phyloP scores from a whole-genome alignment of 1,284 basidiomycete genomes.

The Agaricales sp. region DNA sequence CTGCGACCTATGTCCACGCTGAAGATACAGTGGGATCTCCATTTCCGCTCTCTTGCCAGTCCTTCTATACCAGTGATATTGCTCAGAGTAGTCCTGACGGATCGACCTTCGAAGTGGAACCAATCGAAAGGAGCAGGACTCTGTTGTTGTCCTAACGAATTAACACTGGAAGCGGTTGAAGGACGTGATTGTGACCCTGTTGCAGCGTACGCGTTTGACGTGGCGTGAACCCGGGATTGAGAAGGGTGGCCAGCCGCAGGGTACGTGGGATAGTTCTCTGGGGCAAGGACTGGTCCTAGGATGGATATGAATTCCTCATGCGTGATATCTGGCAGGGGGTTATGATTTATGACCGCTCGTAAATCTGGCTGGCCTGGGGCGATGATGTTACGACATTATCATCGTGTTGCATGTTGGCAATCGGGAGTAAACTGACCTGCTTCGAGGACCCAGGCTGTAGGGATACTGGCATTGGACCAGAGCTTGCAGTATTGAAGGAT shows the following conservation, averaged over 20 bases:
- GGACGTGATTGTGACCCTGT: conserved; percentile 26
- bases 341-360: conserved; percentile 71
- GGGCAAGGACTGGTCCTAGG: conserved; percentile 64
- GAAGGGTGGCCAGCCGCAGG: conserved; percentile 12
- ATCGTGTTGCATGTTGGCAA: background rate
- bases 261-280: conserved; percentile 52
- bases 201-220: conserved; percentile 23
- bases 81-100: conserved; percentile 61
- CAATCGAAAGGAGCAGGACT: conserved; percentile 73
- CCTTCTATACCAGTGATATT: conserved; percentile 72
- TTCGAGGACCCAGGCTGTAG: conserved; percentile 73
- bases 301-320: conserved; percentile 76
- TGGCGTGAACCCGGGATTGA: conserved; percentile 15
- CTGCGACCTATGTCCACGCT: conserved; percentile 66
- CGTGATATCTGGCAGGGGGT: conserved; percentile 72
- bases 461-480: conserved; percentile 60
- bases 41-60: conserved; percentile 67
- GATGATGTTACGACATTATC: conserved; percentile 5
- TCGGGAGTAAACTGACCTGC: conserved; percentile 33
- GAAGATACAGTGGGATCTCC: conserved; percentile 70
- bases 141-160: conserved; percentile 27
- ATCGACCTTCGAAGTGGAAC: conserved; percentile 73
- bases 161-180: conserved; percentile 16
- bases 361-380: conserved; percentile 43
- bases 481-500: conserved; percentile 64